phyloP scores from a whole-genome alignment of 176 grass and related monocot species.

The Carex littledalei region DNA sequence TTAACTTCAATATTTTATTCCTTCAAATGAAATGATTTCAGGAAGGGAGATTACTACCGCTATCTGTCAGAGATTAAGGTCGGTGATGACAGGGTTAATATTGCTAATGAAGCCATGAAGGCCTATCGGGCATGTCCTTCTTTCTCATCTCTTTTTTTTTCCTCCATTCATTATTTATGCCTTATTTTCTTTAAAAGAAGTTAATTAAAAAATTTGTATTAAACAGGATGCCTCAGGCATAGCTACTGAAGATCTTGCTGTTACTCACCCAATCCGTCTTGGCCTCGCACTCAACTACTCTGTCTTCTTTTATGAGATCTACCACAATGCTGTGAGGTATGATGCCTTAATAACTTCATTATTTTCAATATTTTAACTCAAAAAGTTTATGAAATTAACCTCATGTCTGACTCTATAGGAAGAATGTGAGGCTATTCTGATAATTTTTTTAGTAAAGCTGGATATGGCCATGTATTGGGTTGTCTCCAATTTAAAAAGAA shows the following conservation, averaged over 20 bases:
- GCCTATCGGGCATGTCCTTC: constrained; percentile 16
- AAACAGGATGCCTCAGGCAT: background rate
- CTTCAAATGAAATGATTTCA: constrained; percentile 3
- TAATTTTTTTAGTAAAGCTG: background rate
- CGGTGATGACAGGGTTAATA: constrained; percentile 16
- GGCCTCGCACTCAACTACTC: background rate
- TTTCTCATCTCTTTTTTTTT: background rate
- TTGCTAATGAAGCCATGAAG: constrained; percentile 10
- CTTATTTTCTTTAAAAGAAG: background rate
- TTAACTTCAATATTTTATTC: background rate
- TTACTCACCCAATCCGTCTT: constrained; percentile 7
- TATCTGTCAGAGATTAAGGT: constrained; percentile 37
- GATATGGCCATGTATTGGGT: background rate
- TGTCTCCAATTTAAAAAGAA: background rate
- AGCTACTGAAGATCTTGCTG: background rate
- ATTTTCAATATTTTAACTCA: background rate
- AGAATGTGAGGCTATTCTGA: background rate
- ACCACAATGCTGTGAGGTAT: background rate
- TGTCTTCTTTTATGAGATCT: constrained; percentile 6
- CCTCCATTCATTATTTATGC: background rate
- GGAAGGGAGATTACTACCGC: constrained; percentile 43
- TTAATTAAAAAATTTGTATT: background rate
- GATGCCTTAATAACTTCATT: background rate
- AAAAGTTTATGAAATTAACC: background rate
- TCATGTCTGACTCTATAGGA: background rate